Evolutionary conservation across 139 green algal genomes (phyloP).

Genomic region (Auxenochlorella pyrenoidosa): DNA sequence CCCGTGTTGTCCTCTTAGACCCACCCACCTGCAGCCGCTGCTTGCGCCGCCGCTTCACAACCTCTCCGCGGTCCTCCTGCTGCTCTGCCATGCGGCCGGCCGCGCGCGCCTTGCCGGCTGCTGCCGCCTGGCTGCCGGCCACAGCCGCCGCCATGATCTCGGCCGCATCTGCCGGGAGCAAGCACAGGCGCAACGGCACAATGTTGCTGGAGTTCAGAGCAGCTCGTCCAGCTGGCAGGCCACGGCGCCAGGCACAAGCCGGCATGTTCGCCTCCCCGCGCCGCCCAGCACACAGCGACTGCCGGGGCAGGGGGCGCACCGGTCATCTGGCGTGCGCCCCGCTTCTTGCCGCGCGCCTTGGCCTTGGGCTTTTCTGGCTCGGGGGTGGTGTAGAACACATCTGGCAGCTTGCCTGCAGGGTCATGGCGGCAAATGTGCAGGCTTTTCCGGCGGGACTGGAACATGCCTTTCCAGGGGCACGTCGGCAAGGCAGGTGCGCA

Average conservation of each 20-base stretch:
- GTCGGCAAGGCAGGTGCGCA: too few species aligned
- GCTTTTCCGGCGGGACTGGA: too few species aligned
- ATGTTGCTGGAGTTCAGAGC: neutral
- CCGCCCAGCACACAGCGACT: neutral
- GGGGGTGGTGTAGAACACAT: constrained; percentile 42
- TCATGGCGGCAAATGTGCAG: too few species aligned
- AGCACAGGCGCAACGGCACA: neutral
- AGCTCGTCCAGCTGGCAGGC: neutral
- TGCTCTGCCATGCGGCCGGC: neutral
- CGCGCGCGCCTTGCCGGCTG: neutral
- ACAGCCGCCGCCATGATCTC: neutral
- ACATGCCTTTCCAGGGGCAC: too few species aligned
- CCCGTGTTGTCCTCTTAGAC: too few species aligned
- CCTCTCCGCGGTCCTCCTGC: constrained; percentile 9
- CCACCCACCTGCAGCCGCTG: constrained; percentile 4
- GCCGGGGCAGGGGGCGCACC: neutral
- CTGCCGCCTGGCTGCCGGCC: neutral
- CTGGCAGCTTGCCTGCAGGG: constrained; percentile 30
- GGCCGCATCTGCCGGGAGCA: neutral
- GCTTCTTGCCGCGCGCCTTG: constrained; percentile 30
- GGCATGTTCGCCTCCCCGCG: too few species aligned
- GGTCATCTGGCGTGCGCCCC: neutral
- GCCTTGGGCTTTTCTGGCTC: constrained; percentile 9
- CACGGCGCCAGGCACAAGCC: neutral
- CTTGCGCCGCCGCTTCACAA: constrained; percentile 32